These are phyloP conservation scores for Golubevia sp. DNA, from an alignment of 1,284 basidiomycete genomes.

Conservation along the genomic window DNA sequence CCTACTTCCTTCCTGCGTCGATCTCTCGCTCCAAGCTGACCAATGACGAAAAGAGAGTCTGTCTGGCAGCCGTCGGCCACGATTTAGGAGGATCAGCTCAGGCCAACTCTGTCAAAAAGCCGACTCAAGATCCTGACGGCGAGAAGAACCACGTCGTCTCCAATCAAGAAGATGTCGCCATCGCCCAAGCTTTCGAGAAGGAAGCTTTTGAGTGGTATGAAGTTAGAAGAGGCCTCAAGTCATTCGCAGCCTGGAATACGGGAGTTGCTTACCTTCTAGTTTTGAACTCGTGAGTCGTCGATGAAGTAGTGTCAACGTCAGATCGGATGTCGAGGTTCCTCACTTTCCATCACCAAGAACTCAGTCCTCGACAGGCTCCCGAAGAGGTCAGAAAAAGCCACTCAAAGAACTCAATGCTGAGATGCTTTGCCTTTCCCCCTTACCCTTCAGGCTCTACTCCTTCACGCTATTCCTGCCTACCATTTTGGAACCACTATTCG, in stretches of 20 bases:
- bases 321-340: too few species aligned
- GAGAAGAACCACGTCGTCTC: too few species aligned
- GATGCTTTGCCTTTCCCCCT: not conserved
- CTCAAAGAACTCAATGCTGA: constrained; percentile 10
- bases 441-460: constrained; percentile 36
- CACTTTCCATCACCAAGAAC: too few species aligned
- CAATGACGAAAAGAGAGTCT: not conserved
- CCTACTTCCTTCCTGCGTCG: constrained; percentile 18
- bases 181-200: too few species aligned
- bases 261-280: constrained; percentile 28
- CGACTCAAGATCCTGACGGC: too few species aligned
- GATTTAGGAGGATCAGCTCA: too few species aligned
- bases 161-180: too few species aligned
- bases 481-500: constrained; percentile 26
- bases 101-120: too few species aligned
- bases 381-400: too few species aligned
- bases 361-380: too few species aligned
- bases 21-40: not conserved
- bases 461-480: constrained; percentile 35
- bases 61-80: not conserved
- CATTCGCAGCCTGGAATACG: constrained; percentile 28
- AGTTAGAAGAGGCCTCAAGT: constrained; percentile 17
- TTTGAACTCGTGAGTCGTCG: too few species aligned
- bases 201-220: constrained; percentile 35
- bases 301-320: too few species aligned